A percentile compares a stretch with the other conserved stretches of the same genome.
These are phyloP conservation scores for Coprinellus micaceus DNA, from an alignment of 768 basidiomycete genomes.

Conservation along the genomic window DNA sequence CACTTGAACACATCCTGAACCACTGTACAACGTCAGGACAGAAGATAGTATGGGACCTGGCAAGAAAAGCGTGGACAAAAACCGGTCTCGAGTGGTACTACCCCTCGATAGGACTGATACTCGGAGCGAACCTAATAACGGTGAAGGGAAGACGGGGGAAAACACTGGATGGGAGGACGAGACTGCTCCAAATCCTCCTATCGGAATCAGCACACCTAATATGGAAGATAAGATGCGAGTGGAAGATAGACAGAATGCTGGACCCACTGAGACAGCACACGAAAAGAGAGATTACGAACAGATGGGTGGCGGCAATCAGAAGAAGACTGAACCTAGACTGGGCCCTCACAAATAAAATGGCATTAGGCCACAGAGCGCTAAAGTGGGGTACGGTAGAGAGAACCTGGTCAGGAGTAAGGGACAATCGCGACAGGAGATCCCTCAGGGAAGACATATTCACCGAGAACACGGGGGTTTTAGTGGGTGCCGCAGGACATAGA, in stretches of 20 bases:
- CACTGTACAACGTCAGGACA: conserved; percentile 22
- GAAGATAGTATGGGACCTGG: conserved; percentile 19
- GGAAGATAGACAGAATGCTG: conserved; percentile 17
- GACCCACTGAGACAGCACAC: conserved; percentile 1
- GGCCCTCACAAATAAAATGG: neutral
- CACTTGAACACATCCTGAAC: neutral
- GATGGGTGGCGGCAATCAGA: neutral
- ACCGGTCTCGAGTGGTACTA: conserved; percentile 5
- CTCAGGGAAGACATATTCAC: neutral
- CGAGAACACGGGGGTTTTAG: conserved; percentile 7
- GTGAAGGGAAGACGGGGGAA: conserved; percentile 1
- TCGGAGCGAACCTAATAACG: conserved; percentile 14
- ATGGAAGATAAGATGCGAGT: conserved; percentile 26
- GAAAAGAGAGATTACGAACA: neutral
- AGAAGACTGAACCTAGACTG: neutral
- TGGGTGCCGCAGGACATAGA: neutral
- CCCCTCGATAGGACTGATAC: conserved; percentile 13
- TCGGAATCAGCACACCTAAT: conserved; percentile 27
- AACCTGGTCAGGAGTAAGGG: neutral
- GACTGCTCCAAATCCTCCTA: conserved; percentile 22
- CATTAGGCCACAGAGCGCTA: conserved; percentile 2
- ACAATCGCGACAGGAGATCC: neutral
- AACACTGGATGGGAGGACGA: conserved; percentile 1
- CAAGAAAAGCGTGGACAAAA: conserved; percentile 15
- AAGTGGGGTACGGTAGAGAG: neutral